Evolutionary conservation across 305 asterid genomes (phyloP).

Genomic region (Monarda citriodora): DNA sequence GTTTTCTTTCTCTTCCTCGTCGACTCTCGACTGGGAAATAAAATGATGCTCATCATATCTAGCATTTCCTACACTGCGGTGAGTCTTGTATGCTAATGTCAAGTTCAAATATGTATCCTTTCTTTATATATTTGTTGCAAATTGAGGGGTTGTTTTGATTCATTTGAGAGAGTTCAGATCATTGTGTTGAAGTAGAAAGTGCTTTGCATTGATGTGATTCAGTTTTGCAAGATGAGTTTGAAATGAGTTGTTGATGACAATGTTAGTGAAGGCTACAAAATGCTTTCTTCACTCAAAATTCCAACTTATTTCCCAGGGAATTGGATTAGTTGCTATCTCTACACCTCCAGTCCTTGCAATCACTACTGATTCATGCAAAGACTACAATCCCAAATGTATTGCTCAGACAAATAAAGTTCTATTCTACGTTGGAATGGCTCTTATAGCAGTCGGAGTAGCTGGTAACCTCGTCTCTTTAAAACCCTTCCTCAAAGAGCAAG

Average conservation of each 20-base stretch:
- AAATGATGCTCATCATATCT: slow-evolving; percentile 33
- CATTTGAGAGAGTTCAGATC: slow-evolving; percentile 1
- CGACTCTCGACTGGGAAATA: slow-evolving; percentile 25
- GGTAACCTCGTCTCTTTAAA: slow-evolving; percentile 47
- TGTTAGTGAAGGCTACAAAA: not conserved
- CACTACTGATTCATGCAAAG: slow-evolving; percentile 40
- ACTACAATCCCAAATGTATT: slow-evolving; percentile 44
- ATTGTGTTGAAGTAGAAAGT: not conserved
- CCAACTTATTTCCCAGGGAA: slow-evolving; percentile 41
- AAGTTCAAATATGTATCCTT: not conserved
- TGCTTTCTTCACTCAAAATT: not conserved
- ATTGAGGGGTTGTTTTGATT: not conserved
- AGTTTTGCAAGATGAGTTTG: not conserved
- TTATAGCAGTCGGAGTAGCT: slow-evolving; percentile 52
- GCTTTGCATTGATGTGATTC: not conserved
- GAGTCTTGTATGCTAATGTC: slow-evolving; percentile 14
- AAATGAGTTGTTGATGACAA: too few species aligned
- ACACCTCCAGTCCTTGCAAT: slow-evolving; percentile 60
- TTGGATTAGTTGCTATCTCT: slow-evolving; percentile 54
- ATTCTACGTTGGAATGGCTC: slow-evolving; percentile 60
- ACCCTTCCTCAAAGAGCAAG: slow-evolving; percentile 37
- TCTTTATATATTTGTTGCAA: not conserved
- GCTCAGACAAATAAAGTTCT: slow-evolving; percentile 44
- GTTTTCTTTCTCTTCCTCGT: slow-evolving; percentile 37
- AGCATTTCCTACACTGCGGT: slow-evolving; percentile 43